Evolutionary conservation across 257 asterid species (phyloP).

Genomic region (Lycium ferocissimum): DNA sequence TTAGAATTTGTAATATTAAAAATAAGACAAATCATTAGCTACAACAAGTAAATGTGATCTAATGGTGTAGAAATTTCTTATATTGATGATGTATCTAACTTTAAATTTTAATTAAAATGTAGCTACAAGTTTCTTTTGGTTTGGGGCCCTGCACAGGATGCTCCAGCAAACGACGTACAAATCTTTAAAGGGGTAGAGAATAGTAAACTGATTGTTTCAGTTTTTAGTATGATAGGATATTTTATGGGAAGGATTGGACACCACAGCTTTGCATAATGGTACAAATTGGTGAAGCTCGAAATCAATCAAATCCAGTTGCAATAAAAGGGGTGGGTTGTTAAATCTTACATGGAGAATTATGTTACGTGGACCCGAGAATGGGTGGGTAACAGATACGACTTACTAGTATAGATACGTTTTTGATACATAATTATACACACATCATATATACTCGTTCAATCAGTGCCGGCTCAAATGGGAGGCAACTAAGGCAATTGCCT

Average conservation of each 20-base stretch:
- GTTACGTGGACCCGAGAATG: not conserved
- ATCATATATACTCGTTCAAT: too few relatives aligned
- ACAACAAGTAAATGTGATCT: too few relatives aligned
- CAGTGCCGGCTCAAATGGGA: too few relatives aligned
- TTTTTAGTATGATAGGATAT: slow-evolving; percentile 36
- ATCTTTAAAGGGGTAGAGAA: slow-evolving; percentile 32
- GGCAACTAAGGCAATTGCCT: too few relatives aligned
- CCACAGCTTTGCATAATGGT: slow-evolving; percentile 42
- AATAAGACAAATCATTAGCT: too few relatives aligned
- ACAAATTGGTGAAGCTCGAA: slow-evolving; percentile 33
- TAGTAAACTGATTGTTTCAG: slow-evolving; percentile 30
- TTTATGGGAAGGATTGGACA: slow-evolving; percentile 52
- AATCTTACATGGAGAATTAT: not conserved
- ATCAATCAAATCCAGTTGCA: slow-evolving; percentile 31
- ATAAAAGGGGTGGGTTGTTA: not conserved
- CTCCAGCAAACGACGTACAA: slow-evolving; percentile 33
- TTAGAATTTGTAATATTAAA: too few relatives aligned
- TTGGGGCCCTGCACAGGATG: slow-evolving; percentile 34
- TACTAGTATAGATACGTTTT: not conserved
- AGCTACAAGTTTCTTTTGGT: not conserved
- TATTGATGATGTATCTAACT: too few relatives aligned
- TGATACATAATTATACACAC: too few relatives aligned
- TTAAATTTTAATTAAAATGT: not conserved
- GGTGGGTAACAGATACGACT: too few relatives aligned
- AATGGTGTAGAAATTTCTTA: too few relatives aligned